Percentiles rank a stretch among this genome's conserved stretches.
Conservation (phyloP, 2,329 filamentous ascomycete species). For the Xylaria sp. region DNA sequence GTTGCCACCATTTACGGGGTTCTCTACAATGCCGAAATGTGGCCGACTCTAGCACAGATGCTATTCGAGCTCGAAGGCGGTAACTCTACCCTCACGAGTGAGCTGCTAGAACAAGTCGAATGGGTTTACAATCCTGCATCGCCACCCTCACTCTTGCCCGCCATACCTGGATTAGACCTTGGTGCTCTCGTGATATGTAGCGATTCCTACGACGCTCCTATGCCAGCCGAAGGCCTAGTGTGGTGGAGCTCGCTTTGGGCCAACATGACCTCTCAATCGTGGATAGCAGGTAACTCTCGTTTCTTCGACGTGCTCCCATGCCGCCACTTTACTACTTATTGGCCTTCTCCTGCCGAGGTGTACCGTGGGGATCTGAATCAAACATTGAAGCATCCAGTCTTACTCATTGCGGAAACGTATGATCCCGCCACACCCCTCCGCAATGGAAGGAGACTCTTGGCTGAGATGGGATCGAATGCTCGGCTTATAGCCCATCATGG, state of each 20-base stretch:
- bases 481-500: slow-evolving; percentile 55
- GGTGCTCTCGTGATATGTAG: slow-evolving; percentile 50
- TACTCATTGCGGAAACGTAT: slow-evolving; percentile 56
- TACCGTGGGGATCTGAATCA: slow-evolving; percentile 53
- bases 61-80: slow-evolving; percentile 52
- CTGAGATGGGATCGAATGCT: slow-evolving; percentile 56
- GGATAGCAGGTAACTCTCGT: slow-evolving; percentile 55
- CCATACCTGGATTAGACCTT: slow-evolving; percentile 48
- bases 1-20: slow-evolving; percentile 48
- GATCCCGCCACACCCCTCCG: slow-evolving; percentile 57
- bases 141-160: slow-evolving; percentile 38
- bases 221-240: slow-evolving; percentile 45
- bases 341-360: slow-evolving; percentile 53
- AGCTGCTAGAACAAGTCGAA: slow-evolving; percentile 44
- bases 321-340: slow-evolving; percentile 51
- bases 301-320: slow-evolving; percentile 54
- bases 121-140: slow-evolving; percentile 52
- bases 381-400: slow-evolving; percentile 50
- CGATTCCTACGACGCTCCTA: slow-evolving; percentile 52
- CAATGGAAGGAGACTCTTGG: slow-evolving; percentile 51
- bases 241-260: slow-evolving; percentile 55
- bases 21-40: slow-evolving; percentile 51
- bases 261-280: slow-evolving; percentile 53
- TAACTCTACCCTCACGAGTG: slow-evolving; percentile 50
- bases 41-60: slow-evolving; percentile 50